These are phyloP conservation scores for Aureobasidium sp. DNA, from an alignment of 2,329 filamentous ascomycete species.

Conservation along the genomic window DNA sequence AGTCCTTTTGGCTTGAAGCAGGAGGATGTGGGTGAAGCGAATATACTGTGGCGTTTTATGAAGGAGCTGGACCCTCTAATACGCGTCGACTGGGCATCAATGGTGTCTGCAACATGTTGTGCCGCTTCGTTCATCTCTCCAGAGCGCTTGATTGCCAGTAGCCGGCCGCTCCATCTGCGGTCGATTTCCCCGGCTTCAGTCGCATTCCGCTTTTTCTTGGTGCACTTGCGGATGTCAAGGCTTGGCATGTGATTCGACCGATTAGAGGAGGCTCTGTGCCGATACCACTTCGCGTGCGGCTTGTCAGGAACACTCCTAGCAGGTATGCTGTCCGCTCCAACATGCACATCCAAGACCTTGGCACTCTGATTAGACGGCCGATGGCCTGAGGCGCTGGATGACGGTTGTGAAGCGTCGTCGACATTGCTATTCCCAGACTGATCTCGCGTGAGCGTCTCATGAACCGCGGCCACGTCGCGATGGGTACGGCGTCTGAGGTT, in stretches of 20 bases:
- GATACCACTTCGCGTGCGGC: neutral
- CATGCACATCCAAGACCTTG: constrained; percentile 42
- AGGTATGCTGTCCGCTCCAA: constrained; percentile 17
- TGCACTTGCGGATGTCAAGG: constrained; percentile 18
- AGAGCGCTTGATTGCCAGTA: neutral
- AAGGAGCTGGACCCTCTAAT: constrained; percentile 8
- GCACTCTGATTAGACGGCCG: constrained; percentile 34
- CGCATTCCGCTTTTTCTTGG: constrained; percentile 32
- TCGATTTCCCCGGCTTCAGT: constrained; percentile 26
- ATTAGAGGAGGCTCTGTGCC: neutral
- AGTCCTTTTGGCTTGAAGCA: constrained; percentile 58
- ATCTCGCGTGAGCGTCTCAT: constrained; percentile 3
- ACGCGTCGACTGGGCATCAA: neutral
- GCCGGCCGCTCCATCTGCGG: constrained; percentile 2
- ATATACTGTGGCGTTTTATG: constrained; percentile 52
- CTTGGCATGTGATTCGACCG: constrained; percentile 4
- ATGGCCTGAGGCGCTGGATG: constrained; percentile 15
- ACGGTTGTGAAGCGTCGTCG: constrained; percentile 24
- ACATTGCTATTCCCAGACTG: constrained; percentile 37
- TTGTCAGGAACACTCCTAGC: neutral
- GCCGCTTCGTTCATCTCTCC: neutral
- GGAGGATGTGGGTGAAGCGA: constrained; percentile 30
- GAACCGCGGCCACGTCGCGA: constrained; percentile 16
- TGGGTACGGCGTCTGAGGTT: constrained; percentile 38
- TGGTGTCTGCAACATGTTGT: neutral